Evolutionary conservation across 345 rosid genomes (phyloP).

Genomic region (Geranium rotundifolium): DNA sequence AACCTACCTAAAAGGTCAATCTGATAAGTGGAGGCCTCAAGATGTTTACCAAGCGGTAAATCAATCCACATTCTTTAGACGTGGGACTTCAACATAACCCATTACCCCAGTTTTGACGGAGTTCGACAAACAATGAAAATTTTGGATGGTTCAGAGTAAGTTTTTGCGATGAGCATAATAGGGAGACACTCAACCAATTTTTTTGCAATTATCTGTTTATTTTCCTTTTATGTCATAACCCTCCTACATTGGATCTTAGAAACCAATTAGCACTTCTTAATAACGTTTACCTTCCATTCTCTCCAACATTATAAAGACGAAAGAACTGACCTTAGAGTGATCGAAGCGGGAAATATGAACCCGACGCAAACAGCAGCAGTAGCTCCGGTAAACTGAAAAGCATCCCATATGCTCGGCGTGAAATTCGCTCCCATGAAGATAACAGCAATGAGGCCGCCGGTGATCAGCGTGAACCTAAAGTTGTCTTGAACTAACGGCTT

Average conservation of each 20-base stretch:
- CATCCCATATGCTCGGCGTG: slow-evolving; percentile 97
- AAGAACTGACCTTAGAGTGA: slow-evolving; percentile 59
- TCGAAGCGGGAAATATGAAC: slow-evolving; percentile 84
- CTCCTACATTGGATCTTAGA: no score
- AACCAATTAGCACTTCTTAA: no score
- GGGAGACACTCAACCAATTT: background rate
- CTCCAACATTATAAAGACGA: background rate
- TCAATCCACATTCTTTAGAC: no score
- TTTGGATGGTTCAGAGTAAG: no score
- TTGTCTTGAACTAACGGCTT: slow-evolving; percentile 43
- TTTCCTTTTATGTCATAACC: no score
- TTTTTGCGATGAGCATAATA: no score
- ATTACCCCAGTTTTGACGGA: no score
- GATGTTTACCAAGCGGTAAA: background rate
- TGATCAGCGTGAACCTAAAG: slow-evolving; percentile 54
- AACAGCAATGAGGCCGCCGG: slow-evolving; percentile 40
- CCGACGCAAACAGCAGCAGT: slow-evolving; percentile 87
- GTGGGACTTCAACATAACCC: no score
- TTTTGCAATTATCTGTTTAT: no score
- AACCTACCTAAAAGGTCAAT: no score
- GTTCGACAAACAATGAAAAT: no score
- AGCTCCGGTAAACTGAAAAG: slow-evolving; percentile 93
- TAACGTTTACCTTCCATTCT: no score
- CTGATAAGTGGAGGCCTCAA: background rate
- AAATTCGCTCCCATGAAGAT: slow-evolving; percentile 77